Evolutionary conservation across 177 flowering plant genomes (phyloP).

Genomic region (Vitis hybrid): DNA sequence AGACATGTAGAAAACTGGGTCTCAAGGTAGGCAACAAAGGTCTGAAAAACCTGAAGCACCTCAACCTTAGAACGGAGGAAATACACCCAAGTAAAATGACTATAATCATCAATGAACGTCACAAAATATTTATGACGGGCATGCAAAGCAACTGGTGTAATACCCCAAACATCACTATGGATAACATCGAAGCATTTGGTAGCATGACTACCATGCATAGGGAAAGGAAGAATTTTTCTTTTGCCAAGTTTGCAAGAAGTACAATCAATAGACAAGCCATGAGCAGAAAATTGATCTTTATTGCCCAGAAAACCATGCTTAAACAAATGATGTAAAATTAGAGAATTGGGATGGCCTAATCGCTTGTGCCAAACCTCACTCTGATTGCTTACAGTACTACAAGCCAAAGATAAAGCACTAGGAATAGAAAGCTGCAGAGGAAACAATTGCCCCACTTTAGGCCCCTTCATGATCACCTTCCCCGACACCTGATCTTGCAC

Average conservation of each 20-base stretch:
- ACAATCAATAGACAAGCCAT: slow-evolving; percentile 4
- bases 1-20: not conserved
- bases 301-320: slow-evolving; percentile 8
- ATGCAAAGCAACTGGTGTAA: not conserved
- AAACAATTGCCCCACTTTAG: slow-evolving; percentile 18
- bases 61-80: slow-evolving; percentile 10
- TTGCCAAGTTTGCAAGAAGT: slow-evolving; percentile 9
- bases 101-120: slow-evolving; percentile 6
- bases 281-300: not conserved
- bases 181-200: not conserved
- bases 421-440: slow-evolving; percentile 4
- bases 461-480: slow-evolving; percentile 13
- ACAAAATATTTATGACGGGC: slow-evolving; percentile 5
- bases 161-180: slow-evolving; percentile 10
- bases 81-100: slow-evolving; percentile 7
- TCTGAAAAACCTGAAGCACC: not conserved
- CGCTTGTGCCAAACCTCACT: slow-evolving; percentile 6
- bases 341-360: slow-evolving; percentile 9
- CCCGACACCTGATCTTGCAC: slow-evolving; percentile 19
- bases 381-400: not conserved
- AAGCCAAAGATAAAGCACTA: slow-evolving; percentile 3
- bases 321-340: not conserved
- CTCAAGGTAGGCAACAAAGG: slow-evolving; percentile 2
- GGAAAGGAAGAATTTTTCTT: slow-evolving; percentile 7
- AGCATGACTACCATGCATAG: not conserved